Base-by-base conservation (phyloP, 805 yeast genomes). In the Pichia phayaonensis region DNA sequence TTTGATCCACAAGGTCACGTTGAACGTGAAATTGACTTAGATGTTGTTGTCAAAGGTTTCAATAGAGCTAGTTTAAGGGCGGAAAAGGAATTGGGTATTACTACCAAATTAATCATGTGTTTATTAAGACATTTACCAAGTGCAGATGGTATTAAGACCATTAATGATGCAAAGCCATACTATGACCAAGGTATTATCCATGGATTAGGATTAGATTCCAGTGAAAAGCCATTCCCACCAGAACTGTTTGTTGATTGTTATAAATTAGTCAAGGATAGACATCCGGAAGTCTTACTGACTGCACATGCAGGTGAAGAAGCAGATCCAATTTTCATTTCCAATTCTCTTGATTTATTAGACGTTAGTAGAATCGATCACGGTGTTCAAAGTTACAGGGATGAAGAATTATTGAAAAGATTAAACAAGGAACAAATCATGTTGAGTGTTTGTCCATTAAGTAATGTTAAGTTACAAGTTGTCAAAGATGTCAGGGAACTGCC, bases 281-380 rank as follows among this genome's bases (percentile, higher is more conserved):
- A 72, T 60, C 79, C 83, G 23, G 68, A 76, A 23, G 75, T 83
- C 49, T 75, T 80, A 40, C 72, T 84, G 49, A 87, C 95, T 38
- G 92, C 95, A 2, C 95, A 87, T 61, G 95, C 94, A 2, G 95
- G 95, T 59, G 95, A 87, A 68, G 95, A 87, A 70, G 95, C 92
- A 48, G 87, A 84, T 55, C 81, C 88, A 41, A 75, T 79, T n/a
- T 85, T 72, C 57, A 86, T 86, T 26, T 52, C 68, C 11, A 74
- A 73, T 48, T 70, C 94, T 2, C 68, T 86, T 54, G 83, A 84
- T 58, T 51, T 72, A 44, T 73, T 84, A 51, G 72, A 78, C 1
- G 86, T 79, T 24, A 73, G 81, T 34, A 77, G 96, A 66, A 83
- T 87, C 50, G 95, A 87, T 61, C 95, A 87, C 61, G 95, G 95